Base-by-base conservation (phyloP, 2,329 filamentous ascomycete genomes). In the Pseudopithomyces chartarum region DNA sequence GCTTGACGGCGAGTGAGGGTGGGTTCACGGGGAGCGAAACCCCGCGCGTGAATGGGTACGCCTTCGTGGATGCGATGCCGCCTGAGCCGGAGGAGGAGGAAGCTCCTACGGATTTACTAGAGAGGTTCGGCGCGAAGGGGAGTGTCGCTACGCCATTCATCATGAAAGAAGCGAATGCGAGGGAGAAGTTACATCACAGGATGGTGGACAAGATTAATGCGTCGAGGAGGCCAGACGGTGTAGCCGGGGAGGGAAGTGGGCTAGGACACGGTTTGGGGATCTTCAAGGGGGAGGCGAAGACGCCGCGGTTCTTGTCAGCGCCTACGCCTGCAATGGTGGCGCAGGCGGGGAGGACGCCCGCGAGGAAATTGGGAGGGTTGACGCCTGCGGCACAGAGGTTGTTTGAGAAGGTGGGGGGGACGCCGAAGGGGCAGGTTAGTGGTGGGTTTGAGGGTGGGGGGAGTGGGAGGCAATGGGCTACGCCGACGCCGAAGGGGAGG, bases 1-100 rank as follows among this genome's bases (percentile, higher is more conserved):
- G 86, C 8, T 79, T 82, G 2, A 84, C 82, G 8, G 85, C 88
- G 22, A 85, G 86, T 12, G 87, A 91, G 63, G 82, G 82, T 2
- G 82, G 83, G 2, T 85, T 81, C 58, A 81, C 81, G 1, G 90
- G 88, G 15, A 84, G 83, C 56, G 92, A 96, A 74, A 98, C 94
- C 0, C 95, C 94, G 0, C 85, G 91, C 2, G 91, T 98, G 0
- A 96, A 96, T 61, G 95, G 95, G 1, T 99, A 97, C 73, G 86
- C 92, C 0, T 98, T 97, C 76, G 93, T 99, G 34, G 92, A 97
- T 64, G 92, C 96, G 55, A 91, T 96, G 22, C 92, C 96, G 62
- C 92, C 96, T 56, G 90, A 90, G 39, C 84, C 85, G 0, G 82
- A 56, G 11, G 73, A 76, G 43, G 72, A 75, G 42, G 73, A 75